Evolutionary conservation across 1,284 basidiomycete species (phyloP), one percentile per base, ranked within the genome.

Genomic region (Cerrena zonata): DNA sequence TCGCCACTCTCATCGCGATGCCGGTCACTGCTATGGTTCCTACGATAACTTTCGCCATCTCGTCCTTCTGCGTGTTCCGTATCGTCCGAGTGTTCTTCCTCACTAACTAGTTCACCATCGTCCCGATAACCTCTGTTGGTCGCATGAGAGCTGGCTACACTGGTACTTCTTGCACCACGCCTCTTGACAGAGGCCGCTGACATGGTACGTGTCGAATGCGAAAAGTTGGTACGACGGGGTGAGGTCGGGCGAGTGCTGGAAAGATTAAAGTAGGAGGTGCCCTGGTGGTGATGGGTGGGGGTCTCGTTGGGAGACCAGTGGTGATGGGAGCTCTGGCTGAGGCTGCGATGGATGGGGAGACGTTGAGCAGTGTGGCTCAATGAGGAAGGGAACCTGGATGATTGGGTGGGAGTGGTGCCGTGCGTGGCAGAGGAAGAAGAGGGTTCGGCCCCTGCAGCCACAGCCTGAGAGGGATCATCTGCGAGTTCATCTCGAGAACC

Each of bases 281-380:
- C 85, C 60, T 82, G 79, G 55, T 79, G 71, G 62, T 82, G 80
- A 60, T 84, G 83, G n/a, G 69, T 71, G 21, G 81, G 80, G 5
- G 78, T 78, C 25, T 83, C 79, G 22, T 67, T 62, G 11, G 71
- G 63, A 11, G 79, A 79, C 77, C 79, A 79, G 53, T 75, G 75
- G n/a, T n/a, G n/a, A n/a, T n/a, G n/a, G 22, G 82, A 79, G 55
- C 72, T 71, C 49, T 74, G 73, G 61, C 77, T 82, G 49, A 74
- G 58, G 48, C 69, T 74, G 49, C 78, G 71, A 55, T 74, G 73
- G n/a, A 76, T 62, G 47, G 71, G 67, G 37, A 68, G 67, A 47
- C 68, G 63, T 19, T 51, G 43, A 18, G 52, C 49, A 52, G 54
- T 53, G 30, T 52, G 7, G 15, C 30, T 34, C 30, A 34, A 34